Evolutionary conservation across 1,139 yeast species (phyloP), one percentile per base, ranked within the genome.

Genomic region (Protomyces macrosporus): DNA sequence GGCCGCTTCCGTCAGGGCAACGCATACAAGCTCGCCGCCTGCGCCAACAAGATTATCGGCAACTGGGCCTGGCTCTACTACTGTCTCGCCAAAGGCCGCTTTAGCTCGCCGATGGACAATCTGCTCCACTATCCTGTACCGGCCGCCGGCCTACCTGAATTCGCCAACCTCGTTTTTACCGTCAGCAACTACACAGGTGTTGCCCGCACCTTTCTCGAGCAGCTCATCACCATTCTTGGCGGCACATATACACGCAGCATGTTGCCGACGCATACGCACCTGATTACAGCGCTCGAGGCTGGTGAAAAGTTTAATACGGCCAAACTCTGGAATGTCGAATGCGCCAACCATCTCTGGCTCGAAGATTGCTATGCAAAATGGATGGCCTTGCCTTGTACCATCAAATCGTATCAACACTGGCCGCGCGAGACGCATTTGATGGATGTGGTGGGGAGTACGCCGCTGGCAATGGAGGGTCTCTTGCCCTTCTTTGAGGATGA

Each of bases 261-360:
- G 65, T 83, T 85, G 5, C 81, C 80, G 60, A 81, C 80, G 7
- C 88, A 88, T 68, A 87, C 95, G 3, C 89, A 84, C 72, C 77
- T 93, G 56, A 80, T 93, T 12, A 84, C 90, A 3, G 87, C 90
- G 23, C 33, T 50, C 33, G 81, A 88, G 0, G 74, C 73, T 16
- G 98, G 98, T 0, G 82, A 80, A 65, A 93, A 93, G 74, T 89
- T 82, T 70, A 81, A 80, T 9, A 89, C 93, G 7, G 96, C 95
- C 0, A 73, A 77, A 40, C 76, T 76, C 53, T 88, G 90, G 85
- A 81, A 84, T 76, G 71, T 81, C 1, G 76, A 77, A 6, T 80
- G 87, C 0, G 86, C 89, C 0, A 90, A 87, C 71, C 96, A 89
- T 73, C 71, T 86, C 23, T 93, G 98, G 98, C 75, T 93, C n/a